Evolutionary conservation across 2,329 filamentous ascomycete genomes (phyloP), one percentile per base, ranked within the genome.

Genomic region (Trichoderma sp.): DNA sequence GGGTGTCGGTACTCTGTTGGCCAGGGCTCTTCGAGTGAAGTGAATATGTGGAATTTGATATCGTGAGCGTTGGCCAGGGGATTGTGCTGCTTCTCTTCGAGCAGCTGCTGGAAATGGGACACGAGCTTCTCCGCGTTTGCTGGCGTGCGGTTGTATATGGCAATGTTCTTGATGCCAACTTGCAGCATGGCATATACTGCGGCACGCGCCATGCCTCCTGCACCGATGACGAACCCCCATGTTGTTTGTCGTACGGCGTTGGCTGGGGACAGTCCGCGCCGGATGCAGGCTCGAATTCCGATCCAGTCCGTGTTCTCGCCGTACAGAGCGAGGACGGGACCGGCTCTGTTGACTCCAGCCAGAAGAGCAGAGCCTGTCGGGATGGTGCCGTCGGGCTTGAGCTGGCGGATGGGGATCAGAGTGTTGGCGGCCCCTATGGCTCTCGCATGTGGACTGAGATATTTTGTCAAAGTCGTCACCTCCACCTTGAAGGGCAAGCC

Each of bases 291-390:
- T 26, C 59, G 48, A 47, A 62, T 62, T 1, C 59, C 59, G 14
- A 62, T 62, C 59, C 59, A 62, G 47, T 62, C 59, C 3, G 59
- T 62, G 34, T 62, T 62, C 26, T 62, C 59, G 7, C 59, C 59
- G 5, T 62, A 62, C 24, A 62, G 5, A 47, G 59, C 59, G 0
- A 62, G 26, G 15, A 62, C 48, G 9, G 59, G 59, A 39, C 59
- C 61, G 15, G 61, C 44, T 50, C 90, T 88, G 72, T 88, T 90
- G 72, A 83, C 86, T 26, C 95, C 95, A 34, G 95, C 95, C 58
- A 98, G 80, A 24, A 66, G 62, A 15, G 85, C 95, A 68, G 94
- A 93, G 59, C 99, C 83, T 6, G 90, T 81, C 24, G 59, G 59
- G n/a, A 62, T 54, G 7, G 59, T 54, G 26, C 59, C 59, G 10